Base-by-base conservation (phyloP, 352 stramenopile genomes). In the Globisporangium canariense region DNA sequence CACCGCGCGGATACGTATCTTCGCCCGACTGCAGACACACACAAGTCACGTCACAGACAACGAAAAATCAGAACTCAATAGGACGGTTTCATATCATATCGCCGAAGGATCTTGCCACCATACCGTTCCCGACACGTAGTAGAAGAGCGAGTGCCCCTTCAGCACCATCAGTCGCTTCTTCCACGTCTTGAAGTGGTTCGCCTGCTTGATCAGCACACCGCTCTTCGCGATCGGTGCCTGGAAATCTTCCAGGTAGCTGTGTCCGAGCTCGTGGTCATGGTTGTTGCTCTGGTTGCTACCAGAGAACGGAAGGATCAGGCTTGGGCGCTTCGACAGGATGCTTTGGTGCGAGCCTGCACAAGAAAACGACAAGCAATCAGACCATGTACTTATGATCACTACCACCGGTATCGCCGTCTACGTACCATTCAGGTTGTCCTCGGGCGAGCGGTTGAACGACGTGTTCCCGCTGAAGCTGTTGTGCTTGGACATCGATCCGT, bases 81-180 rank as follows among this genome's bases (percentile, higher is more conserved):
- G 4, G 32, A 58, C 52, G 11, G 52, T 58, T 45, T 46, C 51
- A 58, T 30, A 58, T 58, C 51, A 58, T 58, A 30, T 58, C 32
- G 22, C 58, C 4, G 2, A 46, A 7, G 53, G 41, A 53, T 52
- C 13, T 13, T 28, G 18, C 47, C 75, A 38, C 80, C 75, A 32
- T 81, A 94, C 85, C 78, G 84, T 91, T 58, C 86, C 85, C 4
- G 85, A 93, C 38, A 93, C 86, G 68, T 94, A 94, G 79, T 94
- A 94, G 66, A 94, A 94, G 32, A 94, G 75, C 53, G 84, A 93
- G 62, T 94, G 86, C 1, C 86, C 86, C 65, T 91, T 92, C 14
- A 94, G 79, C 72, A 94, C 85, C 86, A 94, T 94, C 22, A 93
- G 78, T 1, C 86, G 83, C 65, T 94, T 94, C 66, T 94, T 94